Evolutionary conservation across 208 protist genomes (phyloP).

Genomic region (Leptomonas seymouri): DNA sequence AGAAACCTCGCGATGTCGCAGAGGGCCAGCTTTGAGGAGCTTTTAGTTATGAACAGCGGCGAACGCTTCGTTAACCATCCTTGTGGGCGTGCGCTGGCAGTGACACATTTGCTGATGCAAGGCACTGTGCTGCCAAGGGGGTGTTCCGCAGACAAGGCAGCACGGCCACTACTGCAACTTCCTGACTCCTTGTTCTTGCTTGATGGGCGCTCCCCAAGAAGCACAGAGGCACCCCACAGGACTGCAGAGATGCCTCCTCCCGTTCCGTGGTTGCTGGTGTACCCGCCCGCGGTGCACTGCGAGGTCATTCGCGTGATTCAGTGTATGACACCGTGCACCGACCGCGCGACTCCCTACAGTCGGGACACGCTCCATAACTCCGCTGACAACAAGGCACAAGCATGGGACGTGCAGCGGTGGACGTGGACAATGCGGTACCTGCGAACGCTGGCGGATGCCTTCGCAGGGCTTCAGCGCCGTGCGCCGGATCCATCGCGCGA

Average conservation of each 20-base stretch:
- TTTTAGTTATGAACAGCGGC: conserved; percentile 2
- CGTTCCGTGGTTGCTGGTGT: conserved; percentile 20
- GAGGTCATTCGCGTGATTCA: conserved; percentile 35
- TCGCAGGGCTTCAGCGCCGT: not conserved
- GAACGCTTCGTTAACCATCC: conserved; percentile 22
- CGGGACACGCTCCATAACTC: not conserved
- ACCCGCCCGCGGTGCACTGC: conserved; percentile 45
- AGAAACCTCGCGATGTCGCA: not conserved
- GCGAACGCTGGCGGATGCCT: conserved; percentile 7
- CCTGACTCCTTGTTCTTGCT: conserved; percentile 17
- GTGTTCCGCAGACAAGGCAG: not conserved
- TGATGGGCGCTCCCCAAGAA: not conserved
- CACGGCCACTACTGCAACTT: not conserved
- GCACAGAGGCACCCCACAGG: not conserved
- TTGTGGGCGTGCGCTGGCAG: conserved; percentile 23
- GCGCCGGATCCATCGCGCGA: not conserved
- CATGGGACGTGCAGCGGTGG: conserved; percentile 29
- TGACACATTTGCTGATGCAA: conserved; percentile 29
- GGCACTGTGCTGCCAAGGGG: not conserved
- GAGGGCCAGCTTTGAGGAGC: not conserved
- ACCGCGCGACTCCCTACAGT: not conserved
- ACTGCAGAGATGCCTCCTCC: not conserved
- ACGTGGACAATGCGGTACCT: conserved; percentile 39
- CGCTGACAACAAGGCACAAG: not conserved
- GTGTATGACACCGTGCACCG: conserved; percentile 7